phyloP scores from a whole-genome alignment of 805 yeast species.

The Barnettozyma californica region DNA sequence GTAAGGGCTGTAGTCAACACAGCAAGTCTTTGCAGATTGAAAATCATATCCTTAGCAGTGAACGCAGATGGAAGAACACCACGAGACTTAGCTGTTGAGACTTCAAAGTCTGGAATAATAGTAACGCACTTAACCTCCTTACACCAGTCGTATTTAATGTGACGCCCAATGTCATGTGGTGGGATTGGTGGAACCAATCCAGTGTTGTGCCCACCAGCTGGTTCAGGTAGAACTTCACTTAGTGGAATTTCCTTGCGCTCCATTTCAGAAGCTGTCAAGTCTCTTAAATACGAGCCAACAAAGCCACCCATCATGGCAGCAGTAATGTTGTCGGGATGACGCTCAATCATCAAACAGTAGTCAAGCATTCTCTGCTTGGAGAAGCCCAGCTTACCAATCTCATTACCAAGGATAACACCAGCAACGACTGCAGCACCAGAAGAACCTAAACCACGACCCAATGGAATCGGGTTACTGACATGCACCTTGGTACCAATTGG shows the following conservation, averaged over 20 bases:
- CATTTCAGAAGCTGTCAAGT: conserved; percentile 64
- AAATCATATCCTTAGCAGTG: conserved; percentile 76
- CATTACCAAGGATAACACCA: conserved; percentile 87
- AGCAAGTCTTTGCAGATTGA: conserved; percentile 90
- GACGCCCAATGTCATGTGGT: conserved; percentile 82
- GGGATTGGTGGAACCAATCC: conserved; percentile 75
- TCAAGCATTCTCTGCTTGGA: conserved; percentile 82
- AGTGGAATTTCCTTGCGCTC: conserved; percentile 79
- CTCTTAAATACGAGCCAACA: conserved; percentile 90
- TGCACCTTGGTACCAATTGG: conserved; percentile 80
- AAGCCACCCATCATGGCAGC: conserved; percentile 99
- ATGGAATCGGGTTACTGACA: conserved; percentile 86
- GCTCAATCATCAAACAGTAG: conserved; percentile 93
- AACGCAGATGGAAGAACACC: conserved; percentile 82
- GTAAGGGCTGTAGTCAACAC: conserved; percentile 89
- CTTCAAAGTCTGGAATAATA: conserved; percentile 90
- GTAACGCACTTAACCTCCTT: conserved; percentile 80
- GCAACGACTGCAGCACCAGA: conserved; percentile 98
- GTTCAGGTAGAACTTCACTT: conserved; percentile 75
- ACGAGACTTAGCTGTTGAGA: conserved; percentile 87
- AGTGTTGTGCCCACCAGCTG: conserved; percentile 64
- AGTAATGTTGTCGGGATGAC: conserved; percentile 97
- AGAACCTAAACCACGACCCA: conserved; percentile 96
- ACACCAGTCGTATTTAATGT: conserved; percentile 81
- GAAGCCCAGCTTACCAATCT: conserved; percentile 67